Conservation (phyloP, 805 yeast genomes). For the Candida sithepensis region DNA sequence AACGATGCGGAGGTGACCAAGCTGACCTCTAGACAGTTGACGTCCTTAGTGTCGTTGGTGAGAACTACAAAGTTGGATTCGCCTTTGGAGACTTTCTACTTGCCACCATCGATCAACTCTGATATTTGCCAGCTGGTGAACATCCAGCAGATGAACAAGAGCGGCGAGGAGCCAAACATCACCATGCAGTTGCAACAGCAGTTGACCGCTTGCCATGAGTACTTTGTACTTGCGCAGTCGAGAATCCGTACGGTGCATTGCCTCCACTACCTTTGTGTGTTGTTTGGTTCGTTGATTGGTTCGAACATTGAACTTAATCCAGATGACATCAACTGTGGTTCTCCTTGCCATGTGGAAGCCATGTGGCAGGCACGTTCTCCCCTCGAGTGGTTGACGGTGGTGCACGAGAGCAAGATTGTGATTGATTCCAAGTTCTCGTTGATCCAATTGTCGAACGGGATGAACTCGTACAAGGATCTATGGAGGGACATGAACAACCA, state of each 20-base stretch:
- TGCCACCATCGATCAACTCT: constrained; percentile 37
- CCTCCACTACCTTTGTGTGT: constrained; percentile 46
- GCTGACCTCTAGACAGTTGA: constrained; percentile 48
- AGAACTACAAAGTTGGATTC: constrained; percentile 49
- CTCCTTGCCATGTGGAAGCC: constrained; percentile 55
- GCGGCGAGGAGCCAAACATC: constrained; percentile 6
- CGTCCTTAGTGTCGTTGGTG: constrained; percentile 51
- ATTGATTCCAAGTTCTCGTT: constrained; percentile 53
- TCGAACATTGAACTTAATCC: constrained; percentile 36
- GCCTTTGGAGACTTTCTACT: constrained; percentile 43
- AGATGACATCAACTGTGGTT: constrained; percentile 56
- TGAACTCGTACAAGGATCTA: constrained; percentile 46
- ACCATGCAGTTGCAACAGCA: constrained; percentile 18
- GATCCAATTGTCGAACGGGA: constrained; percentile 55
- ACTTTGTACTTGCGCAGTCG: constrained; percentile 52
- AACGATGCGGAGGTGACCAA: constrained; percentile 49
- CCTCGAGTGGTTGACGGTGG: constrained; percentile 46
- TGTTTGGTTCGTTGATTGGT: constrained; percentile 44
- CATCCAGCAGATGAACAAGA: constrained; percentile 3
- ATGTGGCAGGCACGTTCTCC: constrained; percentile 55
- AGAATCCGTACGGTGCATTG: constrained; percentile 52
- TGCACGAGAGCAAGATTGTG: constrained; percentile 34
- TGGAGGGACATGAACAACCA: constrained; percentile 47
- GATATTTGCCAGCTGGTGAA: constrained; percentile 10
- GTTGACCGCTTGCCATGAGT: constrained; percentile 43